Evolutionary conservation across 2,329 filamentous ascomycete species (phyloP).

Genomic region (Diaporthe aspalathi): DNA sequence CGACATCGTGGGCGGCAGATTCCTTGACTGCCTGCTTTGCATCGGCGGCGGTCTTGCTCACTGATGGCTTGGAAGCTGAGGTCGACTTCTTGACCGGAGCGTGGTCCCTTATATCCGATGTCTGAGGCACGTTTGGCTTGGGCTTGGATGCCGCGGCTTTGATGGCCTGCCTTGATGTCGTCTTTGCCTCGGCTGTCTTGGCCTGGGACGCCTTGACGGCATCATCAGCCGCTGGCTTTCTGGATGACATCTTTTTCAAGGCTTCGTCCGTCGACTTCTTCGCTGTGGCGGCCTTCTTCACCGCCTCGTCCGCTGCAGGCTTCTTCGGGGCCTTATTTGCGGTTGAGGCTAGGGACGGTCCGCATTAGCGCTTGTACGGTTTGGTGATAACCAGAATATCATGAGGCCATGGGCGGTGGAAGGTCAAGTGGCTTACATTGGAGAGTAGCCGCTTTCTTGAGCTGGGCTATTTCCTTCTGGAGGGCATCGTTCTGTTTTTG

Average conservation of each 20-base stretch:
- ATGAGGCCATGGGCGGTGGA: background rate
- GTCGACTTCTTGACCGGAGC: slow-evolving; percentile 28
- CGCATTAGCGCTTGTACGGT: slow-evolving; percentile 6
- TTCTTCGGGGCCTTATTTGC: background rate
- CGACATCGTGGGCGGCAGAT: slow-evolving; percentile 1
- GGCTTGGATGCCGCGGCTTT: slow-evolving; percentile 15
- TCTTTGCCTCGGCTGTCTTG: slow-evolving; percentile 11
- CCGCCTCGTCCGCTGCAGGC: slow-evolving; percentile 27
- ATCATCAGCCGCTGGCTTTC: background rate
- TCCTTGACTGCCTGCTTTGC: slow-evolving; percentile 31
- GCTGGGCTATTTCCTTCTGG: slow-evolving; percentile 31
- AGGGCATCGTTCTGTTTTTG: slow-evolving; percentile 30
- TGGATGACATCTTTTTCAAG: slow-evolving; percentile 1
- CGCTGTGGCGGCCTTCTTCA: slow-evolving; percentile 17
- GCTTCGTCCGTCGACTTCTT: slow-evolving; percentile 2
- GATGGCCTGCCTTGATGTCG: slow-evolving; percentile 20
- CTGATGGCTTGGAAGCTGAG: slow-evolving; percentile 15
- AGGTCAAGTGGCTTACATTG: slow-evolving; percentile 30
- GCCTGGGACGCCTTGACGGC: slow-evolving; percentile 5
- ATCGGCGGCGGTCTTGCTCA: slow-evolving; percentile 30
- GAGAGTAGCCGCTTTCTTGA: slow-evolving; percentile 34
- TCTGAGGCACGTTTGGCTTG: slow-evolving; percentile 5
- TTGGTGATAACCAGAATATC: background rate
- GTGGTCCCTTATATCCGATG: slow-evolving; percentile 37
- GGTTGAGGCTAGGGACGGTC: slow-evolving; percentile 21